Evolutionary conservation across 768 basidiomycete genomes (phyloP), one percentile per base, ranked within the genome.

Genomic region (Boletus subparvulus): DNA sequence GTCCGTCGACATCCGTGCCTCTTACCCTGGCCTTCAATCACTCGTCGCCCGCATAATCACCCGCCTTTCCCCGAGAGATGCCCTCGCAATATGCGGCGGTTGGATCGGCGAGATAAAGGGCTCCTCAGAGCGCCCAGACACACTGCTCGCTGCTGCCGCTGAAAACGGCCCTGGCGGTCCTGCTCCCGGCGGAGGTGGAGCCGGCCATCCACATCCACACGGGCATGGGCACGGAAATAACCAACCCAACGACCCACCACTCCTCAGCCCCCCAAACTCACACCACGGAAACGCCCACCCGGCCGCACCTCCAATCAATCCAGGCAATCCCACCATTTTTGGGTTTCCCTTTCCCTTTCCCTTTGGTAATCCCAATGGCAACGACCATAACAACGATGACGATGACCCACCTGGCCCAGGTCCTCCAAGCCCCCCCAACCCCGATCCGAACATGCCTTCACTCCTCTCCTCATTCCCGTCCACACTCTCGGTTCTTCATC

Each of bases 1-100:
- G 1, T 74, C 83, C 3, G 57, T 88, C 37, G 84, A 87, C 60
- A 68, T 78, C 0, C 79, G 80, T 47, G 64, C 64, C 43, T 72
- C 59, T 41, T 61, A 56, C 42, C 67, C 67, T 4, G 50, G 65
- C 9, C 59, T 67, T 9, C 49, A 54, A 28, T 46, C 58, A 4
- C 52, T 65, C 37, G 53, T 67, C 24, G 52, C 64, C 4, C 57
- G 57, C 47, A 59, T 69, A 48, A 11, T 68, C 28, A 28, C 65
- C 0, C 71, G 71, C 12, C 52, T 69, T 11, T 55, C 69, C 19
- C 71, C 73, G 50, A 66, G 66, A 50, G 65, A 66, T 8, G 71
- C 73, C 36, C 61, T 73, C 56, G 65, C 58, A 14, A 58, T 67
- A 45, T 70, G 64, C 40, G 69, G 65, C 16, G 62, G 61, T 19